Conservation (phyloP, 2,329 filamentous ascomycete species). For the Monosporascus sp. region DNA sequence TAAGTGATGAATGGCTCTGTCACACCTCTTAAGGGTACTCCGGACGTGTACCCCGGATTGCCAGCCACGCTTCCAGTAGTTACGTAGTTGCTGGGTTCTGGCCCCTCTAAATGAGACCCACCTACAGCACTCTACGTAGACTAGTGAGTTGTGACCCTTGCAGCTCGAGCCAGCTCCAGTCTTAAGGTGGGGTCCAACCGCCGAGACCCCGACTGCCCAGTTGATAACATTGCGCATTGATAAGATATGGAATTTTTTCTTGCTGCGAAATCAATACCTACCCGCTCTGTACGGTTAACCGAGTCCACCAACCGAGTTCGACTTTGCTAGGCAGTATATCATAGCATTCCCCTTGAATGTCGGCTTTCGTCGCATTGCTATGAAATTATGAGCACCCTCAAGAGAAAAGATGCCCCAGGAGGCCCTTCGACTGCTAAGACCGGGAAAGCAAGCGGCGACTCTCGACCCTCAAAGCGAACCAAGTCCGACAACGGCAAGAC, state of each 20-base stretch:
- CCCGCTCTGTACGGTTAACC: too few relatives aligned
- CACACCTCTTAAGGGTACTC: too few relatives aligned
- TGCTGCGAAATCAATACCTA: too few relatives aligned
- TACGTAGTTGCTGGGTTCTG: too few relatives aligned
- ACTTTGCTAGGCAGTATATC: neutral
- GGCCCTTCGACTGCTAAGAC: constrained; percentile 45
- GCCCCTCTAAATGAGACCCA: neutral
- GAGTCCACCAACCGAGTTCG: neutral
- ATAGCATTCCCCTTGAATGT: too few relatives aligned
- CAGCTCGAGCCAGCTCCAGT: neutral
- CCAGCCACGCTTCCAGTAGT: too few relatives aligned
- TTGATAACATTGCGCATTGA: neutral
- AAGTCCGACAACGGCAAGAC: constrained; percentile 34
- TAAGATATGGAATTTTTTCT: constrained; percentile 1
- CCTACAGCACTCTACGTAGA: neutral
- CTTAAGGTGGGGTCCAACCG: neutral
- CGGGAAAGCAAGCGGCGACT: constrained; percentile 40
- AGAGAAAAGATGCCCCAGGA: constrained; percentile 53
- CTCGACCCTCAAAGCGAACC: constrained; percentile 44
- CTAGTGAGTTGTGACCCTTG: neutral
- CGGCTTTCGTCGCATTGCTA: constrained; percentile 5
- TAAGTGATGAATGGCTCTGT: neutral
- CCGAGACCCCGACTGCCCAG: neutral
- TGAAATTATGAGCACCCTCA: constrained; percentile 49
- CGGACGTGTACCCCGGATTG: too few relatives aligned